Base-by-base conservation (phyloP, 805 yeast species). In the Schwanniomyces vanrijiae region DNA sequence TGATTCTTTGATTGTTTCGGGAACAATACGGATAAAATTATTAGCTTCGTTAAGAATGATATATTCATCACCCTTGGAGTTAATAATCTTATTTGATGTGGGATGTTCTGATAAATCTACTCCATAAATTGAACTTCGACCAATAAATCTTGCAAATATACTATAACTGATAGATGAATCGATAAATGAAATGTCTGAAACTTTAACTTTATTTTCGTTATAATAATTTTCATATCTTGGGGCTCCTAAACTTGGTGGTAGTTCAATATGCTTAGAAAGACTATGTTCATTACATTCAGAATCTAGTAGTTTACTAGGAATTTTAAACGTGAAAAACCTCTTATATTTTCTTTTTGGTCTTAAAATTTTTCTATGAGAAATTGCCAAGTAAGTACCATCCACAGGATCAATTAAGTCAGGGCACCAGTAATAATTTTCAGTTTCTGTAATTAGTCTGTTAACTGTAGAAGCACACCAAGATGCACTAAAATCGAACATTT, bases 401-500 rank as follows among this genome's bases (percentile, higher is more conserved):
- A 53, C 11, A 0, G 69, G 60, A 44, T 69, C 74, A 8, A 47
- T 39, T 1, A 35, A 2, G n/a, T 44, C 29, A 2, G 55, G 52
- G 37, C 66, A 61, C 7, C 43, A 22, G 38, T 40, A 41, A 9
- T 60, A 50, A 13, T 43, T 31, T 3, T 38, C 39, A 5, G 39
- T 42, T 9, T 68, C 74, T 3, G 64, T 56, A 3, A 66, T 42
- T n/a, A 70, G 54, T 5, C 76, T 49, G 48, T 63, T 61, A 35
- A 73, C 60, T 13, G 50, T 38, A 1, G 61, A 73, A 44, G 67
- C 64, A 48, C 77, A 74, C 69, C 75, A 82, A 37, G 79, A 71
- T 2, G 84, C 86, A 44, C 68, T 63, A 25, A 80, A 60, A 56
- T 81, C 85, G 45, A 71, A 76, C 72, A 77, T 76, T 44, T 73